These are phyloP conservation scores for Scheffersomyces lignosus DNA, from an alignment of 805 yeast species.

Conservation along the genomic window DNA sequence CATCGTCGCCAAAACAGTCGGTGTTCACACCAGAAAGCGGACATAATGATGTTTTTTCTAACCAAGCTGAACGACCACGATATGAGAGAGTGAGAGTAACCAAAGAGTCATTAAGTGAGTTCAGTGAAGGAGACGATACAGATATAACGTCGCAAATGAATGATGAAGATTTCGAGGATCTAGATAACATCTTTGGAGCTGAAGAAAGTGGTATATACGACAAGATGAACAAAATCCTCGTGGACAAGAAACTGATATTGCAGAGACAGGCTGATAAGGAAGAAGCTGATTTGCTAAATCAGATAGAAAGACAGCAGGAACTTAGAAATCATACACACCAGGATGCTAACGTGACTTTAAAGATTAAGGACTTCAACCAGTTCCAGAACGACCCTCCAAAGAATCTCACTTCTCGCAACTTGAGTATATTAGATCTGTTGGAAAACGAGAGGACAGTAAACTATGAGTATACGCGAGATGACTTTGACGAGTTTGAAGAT, in stretches of 20 bases:
- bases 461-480: slow-evolving; percentile 38
- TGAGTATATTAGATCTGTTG: slow-evolving; percentile 18
- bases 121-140: slow-evolving; percentile 39
- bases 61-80: too few species aligned
- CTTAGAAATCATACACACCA: slow-evolving; percentile 5
- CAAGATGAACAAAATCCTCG: slow-evolving; percentile 25
- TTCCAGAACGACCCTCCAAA: slow-evolving; percentile 3
- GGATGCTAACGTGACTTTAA: slow-evolving; percentile 29
- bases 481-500: slow-evolving; percentile 36
- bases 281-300: slow-evolving; percentile 27
- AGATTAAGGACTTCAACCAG: slow-evolving; percentile 26
- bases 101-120: slow-evolving; percentile 32
- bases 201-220: slow-evolving; percentile 37
- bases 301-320: slow-evolving; percentile 10
- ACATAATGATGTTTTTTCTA: too few species aligned
- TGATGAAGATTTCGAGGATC: slow-evolving; percentile 38
- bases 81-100: too few species aligned
- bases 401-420: slow-evolving; percentile 6
- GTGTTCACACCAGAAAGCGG: slow-evolving; percentile 6
- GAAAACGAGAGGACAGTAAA: slow-evolving; percentile 36
- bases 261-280: slow-evolving; percentile 35
- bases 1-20: slow-evolving; percentile 23
- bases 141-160: slow-evolving; percentile 39
- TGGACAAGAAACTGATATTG: slow-evolving; percentile 21
- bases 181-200: slow-evolving; percentile 38